Evolutionary conservation across 1,284 basidiomycete species (phyloP).

Genomic region (Waitea zeae): DNA sequence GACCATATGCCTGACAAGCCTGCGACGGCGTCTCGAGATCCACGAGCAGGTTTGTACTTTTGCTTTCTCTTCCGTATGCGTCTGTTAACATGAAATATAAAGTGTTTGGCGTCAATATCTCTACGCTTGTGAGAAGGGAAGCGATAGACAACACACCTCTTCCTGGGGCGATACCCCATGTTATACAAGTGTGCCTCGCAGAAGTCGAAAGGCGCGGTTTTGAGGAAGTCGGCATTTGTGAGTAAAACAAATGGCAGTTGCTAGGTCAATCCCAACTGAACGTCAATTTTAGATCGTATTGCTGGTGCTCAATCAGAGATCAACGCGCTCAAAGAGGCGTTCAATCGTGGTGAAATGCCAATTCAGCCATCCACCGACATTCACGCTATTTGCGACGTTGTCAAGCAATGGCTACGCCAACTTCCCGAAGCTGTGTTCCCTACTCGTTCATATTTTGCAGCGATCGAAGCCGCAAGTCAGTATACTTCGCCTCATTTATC

Average conservation of each 20-base stretch:
- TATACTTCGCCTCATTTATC: conserved; percentile 5
- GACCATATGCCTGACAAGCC: conserved; percentile 48
- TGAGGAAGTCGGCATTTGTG: conserved; percentile 69
- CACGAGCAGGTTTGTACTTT: conserved; percentile 36
- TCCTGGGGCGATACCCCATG: conserved; percentile 40
- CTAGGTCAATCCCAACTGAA: too few relatives aligned
- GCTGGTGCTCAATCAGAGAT: conserved; percentile 63
- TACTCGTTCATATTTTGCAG: conserved; percentile 40
- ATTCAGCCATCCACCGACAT: conserved; percentile 47
- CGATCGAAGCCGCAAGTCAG: conserved; percentile 57
- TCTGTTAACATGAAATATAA: conserved; percentile 5
- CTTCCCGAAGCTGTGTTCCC: conserved; percentile 68
- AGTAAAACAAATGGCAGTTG: too few relatives aligned
- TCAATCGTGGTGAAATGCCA: conserved; percentile 54
- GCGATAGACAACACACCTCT: conserved; percentile 25
- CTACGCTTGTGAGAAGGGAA: conserved; percentile 51
- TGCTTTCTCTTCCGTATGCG: background rate
- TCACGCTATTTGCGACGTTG: conserved; percentile 62
- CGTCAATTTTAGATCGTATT: conserved; percentile 50
- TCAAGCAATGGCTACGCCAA: conserved; percentile 72
- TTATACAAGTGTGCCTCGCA: conserved; percentile 43
- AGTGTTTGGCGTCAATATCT: conserved; percentile 69
- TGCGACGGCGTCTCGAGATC: conserved; percentile 26
- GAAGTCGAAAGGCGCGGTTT: conserved; percentile 63
- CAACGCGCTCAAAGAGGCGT: conserved; percentile 46